Conservation (phyloP, 495 filamentous ascomycete species). For the Penicillium bovifimosum region DNA sequence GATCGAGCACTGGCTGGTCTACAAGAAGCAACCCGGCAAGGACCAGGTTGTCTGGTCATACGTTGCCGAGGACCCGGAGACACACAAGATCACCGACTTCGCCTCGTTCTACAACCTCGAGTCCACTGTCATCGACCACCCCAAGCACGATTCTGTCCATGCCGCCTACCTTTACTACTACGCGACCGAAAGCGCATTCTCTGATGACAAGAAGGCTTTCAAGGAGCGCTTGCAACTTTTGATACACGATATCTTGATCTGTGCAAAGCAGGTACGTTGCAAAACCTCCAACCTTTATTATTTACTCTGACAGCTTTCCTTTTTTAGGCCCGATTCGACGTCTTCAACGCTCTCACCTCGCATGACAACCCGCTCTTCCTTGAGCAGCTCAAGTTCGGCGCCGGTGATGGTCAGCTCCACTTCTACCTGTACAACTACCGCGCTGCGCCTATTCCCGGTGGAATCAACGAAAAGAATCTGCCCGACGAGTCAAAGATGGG, state of each 20-base stretch:
- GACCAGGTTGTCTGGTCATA: slow-evolving; percentile 90
- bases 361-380: slow-evolving; percentile 93
- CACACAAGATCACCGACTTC: slow-evolving; percentile 87
- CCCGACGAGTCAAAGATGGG: slow-evolving; percentile 70
- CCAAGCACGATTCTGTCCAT: slow-evolving; percentile 68
- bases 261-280: slow-evolving; percentile 69
- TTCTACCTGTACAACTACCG: slow-evolving; percentile 98
- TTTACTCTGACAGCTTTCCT: neutral
- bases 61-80: slow-evolving; percentile 73
- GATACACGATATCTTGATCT: slow-evolving; percentile 78
- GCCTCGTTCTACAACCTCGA: slow-evolving; percentile 95
- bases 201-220: slow-evolving; percentile 49
- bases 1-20: slow-evolving; percentile 80
- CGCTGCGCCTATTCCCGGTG: slow-evolving; percentile 71
- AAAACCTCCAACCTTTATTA: too few relatives aligned
- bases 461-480: slow-evolving; percentile 70
- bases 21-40: slow-evolving; percentile 48
- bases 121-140: slow-evolving; percentile 76
- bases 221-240: slow-evolving; percentile 68
- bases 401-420: slow-evolving; percentile 88
- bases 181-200: slow-evolving; percentile 76
- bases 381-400: slow-evolving; percentile 85
- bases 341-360: slow-evolving; percentile 91
- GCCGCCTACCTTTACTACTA: slow-evolving; percentile 98
- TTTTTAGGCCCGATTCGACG: slow-evolving; percentile 71